Evolutionary conservation across 495 filamentous ascomycete species (phyloP).

Genomic region (Cairneyella variabilis): DNA sequence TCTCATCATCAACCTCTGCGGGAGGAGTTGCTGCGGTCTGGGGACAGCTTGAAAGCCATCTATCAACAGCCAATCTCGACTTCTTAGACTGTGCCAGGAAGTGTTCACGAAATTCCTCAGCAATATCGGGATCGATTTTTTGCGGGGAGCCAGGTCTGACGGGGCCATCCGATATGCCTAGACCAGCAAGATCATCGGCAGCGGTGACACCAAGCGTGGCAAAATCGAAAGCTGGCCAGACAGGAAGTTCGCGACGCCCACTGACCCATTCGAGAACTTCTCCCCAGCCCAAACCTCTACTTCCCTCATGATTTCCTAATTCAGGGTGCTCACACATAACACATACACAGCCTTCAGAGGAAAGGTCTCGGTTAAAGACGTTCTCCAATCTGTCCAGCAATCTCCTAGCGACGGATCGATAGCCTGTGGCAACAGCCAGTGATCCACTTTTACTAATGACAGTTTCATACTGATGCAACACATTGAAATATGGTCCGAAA

Average conservation of each 20-base stretch:
- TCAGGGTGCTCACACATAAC: slow-evolving; percentile 65
- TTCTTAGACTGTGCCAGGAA: slow-evolving; percentile 85
- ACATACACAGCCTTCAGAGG: slow-evolving; percentile 73
- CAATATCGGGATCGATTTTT: slow-evolving; percentile 87
- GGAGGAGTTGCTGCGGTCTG: slow-evolving; percentile 68
- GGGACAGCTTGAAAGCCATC: slow-evolving; percentile 77
- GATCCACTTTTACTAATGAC: slow-evolving; percentile 83
- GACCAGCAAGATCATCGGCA: slow-evolving; percentile 37
- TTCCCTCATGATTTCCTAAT: slow-evolving; percentile 50
- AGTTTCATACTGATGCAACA: slow-evolving; percentile 79
- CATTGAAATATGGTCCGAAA: slow-evolving; percentile 73
- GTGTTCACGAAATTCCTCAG: slow-evolving; percentile 83
- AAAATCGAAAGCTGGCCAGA: slow-evolving; percentile 83
- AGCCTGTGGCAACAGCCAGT: slow-evolving; percentile 92
- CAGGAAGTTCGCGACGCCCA: slow-evolving; percentile 76
- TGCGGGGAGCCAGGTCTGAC: slow-evolving; percentile 58
- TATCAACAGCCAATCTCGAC: slow-evolving; percentile 77
- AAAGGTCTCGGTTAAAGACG: slow-evolving; percentile 89
- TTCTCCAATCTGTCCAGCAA: slow-evolving; percentile 89
- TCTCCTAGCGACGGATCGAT: slow-evolving; percentile 87
- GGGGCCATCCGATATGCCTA: slow-evolving; percentile 20
- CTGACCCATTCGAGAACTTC: slow-evolving; percentile 92
- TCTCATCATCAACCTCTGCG: slow-evolving; percentile 87
- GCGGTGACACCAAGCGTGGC: slow-evolving; percentile 56
- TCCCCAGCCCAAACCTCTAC: slow-evolving; percentile 86